Conservation (phyloP, 176 grass and related monocot genomes). For the Eremochloa ophiuroides region DNA sequence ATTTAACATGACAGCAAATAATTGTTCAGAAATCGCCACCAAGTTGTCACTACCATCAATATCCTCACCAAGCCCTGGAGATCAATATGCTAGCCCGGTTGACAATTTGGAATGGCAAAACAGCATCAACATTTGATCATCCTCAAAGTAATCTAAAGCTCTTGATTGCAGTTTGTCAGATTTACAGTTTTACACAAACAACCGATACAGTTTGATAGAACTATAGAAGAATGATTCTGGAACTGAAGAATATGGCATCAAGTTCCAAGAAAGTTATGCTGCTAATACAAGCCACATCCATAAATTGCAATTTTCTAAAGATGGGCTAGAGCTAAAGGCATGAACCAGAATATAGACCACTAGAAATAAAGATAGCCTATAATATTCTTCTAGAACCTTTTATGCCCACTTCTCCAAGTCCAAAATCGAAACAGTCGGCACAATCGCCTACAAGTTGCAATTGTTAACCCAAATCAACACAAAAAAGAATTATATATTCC, state of each 20-base stretch:
- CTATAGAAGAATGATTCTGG: background rate
- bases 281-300: background rate
- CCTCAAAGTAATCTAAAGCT: background rate
- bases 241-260: background rate
- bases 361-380: conserved; percentile 8
- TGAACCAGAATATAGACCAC: background rate
- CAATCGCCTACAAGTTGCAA: conserved; percentile 1
- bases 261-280: background rate
- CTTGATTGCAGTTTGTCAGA: background rate
- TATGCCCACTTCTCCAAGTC: background rate
- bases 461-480: conserved; percentile 5
- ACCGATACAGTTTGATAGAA: background rate
- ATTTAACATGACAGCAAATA: background rate
- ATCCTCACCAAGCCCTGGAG: background rate
- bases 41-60: background rate
- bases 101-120: background rate
- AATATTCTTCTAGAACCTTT: background rate
- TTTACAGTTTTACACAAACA: background rate
- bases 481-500: background rate
- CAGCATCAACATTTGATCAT: background rate
- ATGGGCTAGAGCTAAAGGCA: background rate
- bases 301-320: background rate
- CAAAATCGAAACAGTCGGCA: background rate
- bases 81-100: background rate
- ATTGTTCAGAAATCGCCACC: background rate